phyloP scores from a whole-genome alignment of 2,329 filamentous ascomycete genomes.

The Neofusicoccum sp. region DNA sequence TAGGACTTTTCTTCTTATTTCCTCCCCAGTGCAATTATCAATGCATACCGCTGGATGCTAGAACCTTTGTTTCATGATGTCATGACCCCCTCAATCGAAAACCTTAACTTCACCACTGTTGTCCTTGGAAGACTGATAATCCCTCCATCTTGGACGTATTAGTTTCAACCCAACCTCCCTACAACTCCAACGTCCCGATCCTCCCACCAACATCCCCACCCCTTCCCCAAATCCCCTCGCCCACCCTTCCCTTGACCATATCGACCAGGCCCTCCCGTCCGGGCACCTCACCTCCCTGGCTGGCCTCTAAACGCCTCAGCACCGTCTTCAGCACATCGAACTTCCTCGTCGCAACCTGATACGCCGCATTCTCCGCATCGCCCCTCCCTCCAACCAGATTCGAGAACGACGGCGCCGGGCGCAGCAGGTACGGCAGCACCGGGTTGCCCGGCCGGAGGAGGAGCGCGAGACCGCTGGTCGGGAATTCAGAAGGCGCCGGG shows the following conservation, averaged over 20 bases:
- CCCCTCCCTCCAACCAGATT: conserved; percentile 62
- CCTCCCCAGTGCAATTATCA: no score
- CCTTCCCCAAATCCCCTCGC: conserved; percentile 46
- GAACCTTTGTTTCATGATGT: no score
- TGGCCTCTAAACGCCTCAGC: conserved; percentile 46
- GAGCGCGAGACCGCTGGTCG: conserved; percentile 51
- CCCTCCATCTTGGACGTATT: no score
- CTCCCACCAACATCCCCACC: conserved; percentile 46
- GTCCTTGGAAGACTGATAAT: no score
- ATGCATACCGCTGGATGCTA: no score
- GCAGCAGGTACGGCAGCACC: conserved; percentile 60
- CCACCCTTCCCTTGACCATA: conserved; percentile 45
- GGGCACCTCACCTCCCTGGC: conserved; percentile 25
- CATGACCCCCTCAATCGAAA: no score
- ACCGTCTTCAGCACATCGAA: conserved; percentile 58
- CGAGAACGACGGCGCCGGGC: conserved; percentile 58
- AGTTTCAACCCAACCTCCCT: background rate
- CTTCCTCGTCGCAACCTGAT: conserved; percentile 59
- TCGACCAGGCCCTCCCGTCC: conserved; percentile 39
- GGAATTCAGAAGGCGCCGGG: conserved; percentile 42
- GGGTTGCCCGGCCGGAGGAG: conserved; percentile 55
- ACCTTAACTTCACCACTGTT: no score
- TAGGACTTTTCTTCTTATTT: no score
- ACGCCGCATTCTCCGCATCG: conserved; percentile 60
- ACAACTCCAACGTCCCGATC: conserved; percentile 50